Percentiles rank a stretch among this genome's conserved stretches.
These are phyloP conservation scores for Aspergillus bombycis DNA, from an alignment of 2,329 filamentous ascomycete genomes.

Conservation along the genomic window DNA sequence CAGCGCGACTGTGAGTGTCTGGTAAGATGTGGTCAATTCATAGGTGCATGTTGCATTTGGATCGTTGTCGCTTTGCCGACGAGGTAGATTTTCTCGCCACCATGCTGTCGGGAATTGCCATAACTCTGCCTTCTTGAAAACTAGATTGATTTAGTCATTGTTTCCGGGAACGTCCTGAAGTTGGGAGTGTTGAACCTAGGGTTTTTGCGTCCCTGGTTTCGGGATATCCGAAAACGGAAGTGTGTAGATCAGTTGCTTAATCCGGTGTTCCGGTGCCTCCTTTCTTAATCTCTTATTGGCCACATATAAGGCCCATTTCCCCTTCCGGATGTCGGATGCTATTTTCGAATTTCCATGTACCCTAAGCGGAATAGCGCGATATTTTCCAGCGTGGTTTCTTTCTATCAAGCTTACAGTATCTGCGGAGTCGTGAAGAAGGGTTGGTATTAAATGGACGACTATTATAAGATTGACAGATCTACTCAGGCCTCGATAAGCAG, in stretches of 20 bases:
- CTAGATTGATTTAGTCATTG: neutral
- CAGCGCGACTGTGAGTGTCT: neutral
- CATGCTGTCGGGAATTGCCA: neutral
- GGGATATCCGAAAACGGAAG: neutral
- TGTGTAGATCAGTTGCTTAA: too few relatives aligned
- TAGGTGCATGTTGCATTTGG: constrained; percentile 1
- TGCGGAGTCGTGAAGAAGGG: neutral
- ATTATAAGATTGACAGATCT: neutral
- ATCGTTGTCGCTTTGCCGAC: neutral
- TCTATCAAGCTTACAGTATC: neutral
- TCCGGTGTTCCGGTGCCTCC: too few relatives aligned
- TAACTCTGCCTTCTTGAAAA: neutral
- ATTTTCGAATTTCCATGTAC: too few relatives aligned
- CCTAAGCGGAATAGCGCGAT: too few relatives aligned
- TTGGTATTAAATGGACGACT: neutral
- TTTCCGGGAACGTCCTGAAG: neutral
- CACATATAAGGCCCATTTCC: too few relatives aligned
- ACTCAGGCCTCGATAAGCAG: constrained; percentile 24
- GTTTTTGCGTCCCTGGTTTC: neutral
- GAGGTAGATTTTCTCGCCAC: neutral
- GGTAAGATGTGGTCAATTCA: neutral
- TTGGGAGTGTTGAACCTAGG: neutral
- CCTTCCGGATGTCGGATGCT: too few relatives aligned
- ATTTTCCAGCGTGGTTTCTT: too few relatives aligned
- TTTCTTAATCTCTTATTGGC: too few relatives aligned